Percentiles rank a stretch among this genome's conserved stretches.
Conservation (phyloP, 23 red algal species). For the Chondrus crispus region DNA sequence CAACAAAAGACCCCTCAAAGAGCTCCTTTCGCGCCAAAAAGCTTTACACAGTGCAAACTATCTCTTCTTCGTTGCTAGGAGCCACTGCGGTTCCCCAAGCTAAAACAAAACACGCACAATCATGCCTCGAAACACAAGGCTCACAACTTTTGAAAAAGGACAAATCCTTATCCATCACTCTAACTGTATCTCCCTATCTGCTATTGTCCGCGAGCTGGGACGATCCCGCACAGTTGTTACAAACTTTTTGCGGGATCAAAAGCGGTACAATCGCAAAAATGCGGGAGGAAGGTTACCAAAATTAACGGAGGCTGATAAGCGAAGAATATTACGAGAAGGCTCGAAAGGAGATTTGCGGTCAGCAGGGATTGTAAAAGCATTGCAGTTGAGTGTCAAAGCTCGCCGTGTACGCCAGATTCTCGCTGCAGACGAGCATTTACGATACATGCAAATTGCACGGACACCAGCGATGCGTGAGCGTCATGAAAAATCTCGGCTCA, state of each 20-base stretch:
- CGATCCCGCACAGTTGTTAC: not conserved
- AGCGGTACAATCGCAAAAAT: not conserved
- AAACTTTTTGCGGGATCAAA: not conserved
- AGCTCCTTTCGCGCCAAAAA: too few species aligned
- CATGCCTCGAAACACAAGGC: too few species aligned
- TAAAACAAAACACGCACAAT: too few species aligned
- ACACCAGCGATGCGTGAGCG: not conserved
- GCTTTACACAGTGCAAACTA: too few species aligned
- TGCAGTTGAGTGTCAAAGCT: not conserved
- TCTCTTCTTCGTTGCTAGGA: too few species aligned
- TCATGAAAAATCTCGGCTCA: not conserved
- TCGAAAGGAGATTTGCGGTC: not conserved
- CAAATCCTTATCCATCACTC: not conserved
- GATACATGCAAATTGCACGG: conserved; percentile 3
- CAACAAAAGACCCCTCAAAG: too few species aligned
- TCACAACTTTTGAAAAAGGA: not conserved
- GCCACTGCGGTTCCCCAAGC: too few species aligned
- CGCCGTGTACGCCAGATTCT: not conserved
- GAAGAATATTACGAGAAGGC: not conserved
- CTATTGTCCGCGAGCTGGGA: not conserved
- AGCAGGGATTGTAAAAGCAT: not conserved
- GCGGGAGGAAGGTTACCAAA: not conserved
- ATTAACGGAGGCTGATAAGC: not conserved
- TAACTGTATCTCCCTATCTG: not conserved
- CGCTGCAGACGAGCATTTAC: not conserved